Evolutionary conservation across 2,329 filamentous ascomycete genomes (phyloP), one percentile per base, ranked within the genome.

Genomic region (Calycina marina): DNA sequence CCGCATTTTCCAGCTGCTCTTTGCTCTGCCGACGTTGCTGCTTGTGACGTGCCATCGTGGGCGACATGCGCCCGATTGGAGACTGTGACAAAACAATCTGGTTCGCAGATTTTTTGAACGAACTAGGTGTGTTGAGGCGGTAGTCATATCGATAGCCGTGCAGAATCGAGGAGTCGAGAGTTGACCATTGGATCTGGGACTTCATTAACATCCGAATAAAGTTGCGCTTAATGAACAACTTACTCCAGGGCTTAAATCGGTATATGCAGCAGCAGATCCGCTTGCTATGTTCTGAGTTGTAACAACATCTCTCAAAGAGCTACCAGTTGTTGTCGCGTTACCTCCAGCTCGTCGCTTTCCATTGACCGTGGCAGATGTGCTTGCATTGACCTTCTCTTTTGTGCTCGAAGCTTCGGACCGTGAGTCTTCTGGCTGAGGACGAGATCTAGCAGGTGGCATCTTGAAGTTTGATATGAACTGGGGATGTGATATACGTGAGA

Each of bases 91-190:
- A 61, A 9, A 77, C 62, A 53, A 67, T 66, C 45, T 72, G 63
- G 47, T 72, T 68, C 54, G 72, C 75, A 26, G 68, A 63, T 45
- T 63, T 70, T 35, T 62, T 67, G 56, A 83, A 88, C 37, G 78
- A 69, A 22, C 75, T 70, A 9, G 81, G 77, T 0, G 73, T 76
- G 48, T 71, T 67, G 48, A 90, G 65, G 37, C 69, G 69, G 60
- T 86, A 75, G 42, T 78, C 68, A 51, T 78, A 71, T 41, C 80
- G 72, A 62, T 90, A 90, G 42, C 68, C 65, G 50, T 86, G 77
- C 30, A 90, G 70, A 29, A 79, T 61, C 30, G 70, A 59, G 38
- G 72, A 61, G 17, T 81, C 72, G 47, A 82, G 77, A 2, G 69
- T 67, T 12, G 67, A 58, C 80, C 80, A 86, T 51, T 76, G 55